Conservation (phyloP, 2,329 filamentous ascomycete genomes). For the Aspergillus pseudoviridinutans region DNA sequence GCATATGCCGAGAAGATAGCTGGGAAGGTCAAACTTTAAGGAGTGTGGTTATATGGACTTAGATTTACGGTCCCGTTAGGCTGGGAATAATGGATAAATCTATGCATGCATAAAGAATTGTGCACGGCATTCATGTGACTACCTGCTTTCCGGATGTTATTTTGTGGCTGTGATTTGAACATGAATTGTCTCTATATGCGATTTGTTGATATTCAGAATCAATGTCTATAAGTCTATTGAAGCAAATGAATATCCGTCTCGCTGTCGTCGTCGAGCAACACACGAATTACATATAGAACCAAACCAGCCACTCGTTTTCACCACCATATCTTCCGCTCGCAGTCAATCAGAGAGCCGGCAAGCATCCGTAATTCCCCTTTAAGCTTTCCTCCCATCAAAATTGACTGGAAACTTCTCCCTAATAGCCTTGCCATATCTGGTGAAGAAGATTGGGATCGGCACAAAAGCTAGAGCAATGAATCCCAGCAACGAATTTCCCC, state of each 20-base stretch:
- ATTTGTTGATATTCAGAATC: not conserved
- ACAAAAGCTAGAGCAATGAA: slow-evolving; percentile 51
- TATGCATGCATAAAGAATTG: not conserved
- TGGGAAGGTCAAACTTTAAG: not conserved
- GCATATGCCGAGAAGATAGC: not conserved
- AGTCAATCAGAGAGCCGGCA: not conserved
- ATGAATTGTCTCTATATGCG: not conserved
- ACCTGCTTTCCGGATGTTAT: not conserved
- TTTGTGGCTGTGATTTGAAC: not conserved
- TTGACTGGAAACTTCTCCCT: slow-evolving; percentile 21
- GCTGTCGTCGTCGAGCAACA: no score
- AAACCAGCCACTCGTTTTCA: not conserved
- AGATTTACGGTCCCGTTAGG: no score
- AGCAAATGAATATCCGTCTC: no score
- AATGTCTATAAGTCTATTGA: no score
- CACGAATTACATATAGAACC: no score
- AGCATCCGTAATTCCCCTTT: not conserved
- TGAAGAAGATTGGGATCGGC: slow-evolving; percentile 29
- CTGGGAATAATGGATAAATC: not conserved
- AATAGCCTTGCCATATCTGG: slow-evolving; percentile 6
- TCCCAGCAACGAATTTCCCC: slow-evolving; percentile 52
- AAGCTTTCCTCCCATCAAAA: not conserved
- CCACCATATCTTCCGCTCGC: not conserved
- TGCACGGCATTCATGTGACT: not conserved
- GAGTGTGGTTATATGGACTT: not conserved